A percentile compares a stretch with the other conserved stretches of the same genome.
phyloP scores from a whole-genome alignment of 345 rosid species.

The Rhizophora mangle region DNA sequence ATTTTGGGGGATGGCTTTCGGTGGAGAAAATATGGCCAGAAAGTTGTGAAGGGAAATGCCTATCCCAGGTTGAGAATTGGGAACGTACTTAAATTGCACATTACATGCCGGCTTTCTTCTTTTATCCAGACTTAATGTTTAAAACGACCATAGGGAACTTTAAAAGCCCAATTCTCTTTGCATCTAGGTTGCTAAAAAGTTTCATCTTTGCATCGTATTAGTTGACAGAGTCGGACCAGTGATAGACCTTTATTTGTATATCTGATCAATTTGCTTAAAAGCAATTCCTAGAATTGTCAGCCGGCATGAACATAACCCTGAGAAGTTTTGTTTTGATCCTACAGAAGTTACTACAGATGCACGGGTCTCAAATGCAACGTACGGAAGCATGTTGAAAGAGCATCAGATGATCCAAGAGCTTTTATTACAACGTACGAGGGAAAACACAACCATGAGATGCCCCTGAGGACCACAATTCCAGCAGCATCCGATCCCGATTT shows the following conservation, averaged over 20 bases:
- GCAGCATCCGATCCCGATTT: slow-evolving; percentile 29
- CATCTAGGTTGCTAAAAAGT: no score
- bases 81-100: background rate
- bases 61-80: slow-evolving; percentile 62
- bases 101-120: background rate
- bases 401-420: slow-evolving; percentile 81
- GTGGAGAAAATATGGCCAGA: slow-evolving; percentile 99
- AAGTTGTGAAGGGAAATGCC: slow-evolving; percentile 89
- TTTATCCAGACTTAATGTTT: background rate
- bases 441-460: slow-evolving; percentile 88
- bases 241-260: no score
- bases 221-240: no score
- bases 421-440: slow-evolving; percentile 95
- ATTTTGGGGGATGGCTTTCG: slow-evolving; percentile 84
- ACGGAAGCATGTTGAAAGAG: slow-evolving; percentile 90
- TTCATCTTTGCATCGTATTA: no score
- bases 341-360: slow-evolving; percentile 95
- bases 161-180: no score
- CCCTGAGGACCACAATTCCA: slow-evolving; percentile 29
- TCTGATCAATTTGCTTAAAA: no score
- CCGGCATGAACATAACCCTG: no score
- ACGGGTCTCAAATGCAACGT: slow-evolving; percentile 75
- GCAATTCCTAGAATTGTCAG: no score
- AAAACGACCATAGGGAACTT: background rate
- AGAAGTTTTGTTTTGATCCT: slow-evolving; percentile 3